Evolutionary conservation across 2,329 filamentous ascomycete species (phyloP).

Genomic region (Claviceps sp.): DNA sequence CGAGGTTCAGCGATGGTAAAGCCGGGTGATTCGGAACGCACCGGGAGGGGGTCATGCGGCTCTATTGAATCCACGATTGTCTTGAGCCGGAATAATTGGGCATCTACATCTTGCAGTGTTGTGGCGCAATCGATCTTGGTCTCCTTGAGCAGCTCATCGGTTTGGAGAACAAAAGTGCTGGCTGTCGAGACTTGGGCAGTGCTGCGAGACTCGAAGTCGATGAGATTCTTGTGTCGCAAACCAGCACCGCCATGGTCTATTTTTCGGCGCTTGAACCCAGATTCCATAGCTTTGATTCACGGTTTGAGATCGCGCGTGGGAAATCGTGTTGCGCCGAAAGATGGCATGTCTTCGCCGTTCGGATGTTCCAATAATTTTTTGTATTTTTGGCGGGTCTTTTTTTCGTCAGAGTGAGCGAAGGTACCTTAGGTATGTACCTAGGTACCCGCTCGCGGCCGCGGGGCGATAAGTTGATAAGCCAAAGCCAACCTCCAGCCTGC

Average conservation of each 20-base stretch:
- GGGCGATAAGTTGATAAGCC: constrained; percentile 17
- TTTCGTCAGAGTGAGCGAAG: background rate
- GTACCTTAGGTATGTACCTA: no score
- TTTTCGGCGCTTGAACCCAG: constrained; percentile 35
- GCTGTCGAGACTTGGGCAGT: constrained; percentile 30
- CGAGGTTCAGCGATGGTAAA: background rate
- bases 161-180: constrained; percentile 45
- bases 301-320: background rate
- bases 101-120: constrained; percentile 34
- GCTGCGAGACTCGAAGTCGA: constrained; percentile 27
- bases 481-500: constrained; percentile 1
- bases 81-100: constrained; percentile 38
- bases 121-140: constrained; percentile 38
- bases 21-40: constrained; percentile 19
- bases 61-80: constrained; percentile 36
- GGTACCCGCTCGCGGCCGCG: constrained; percentile 2
- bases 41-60: constrained; percentile 35
- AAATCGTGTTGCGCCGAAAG: background rate
- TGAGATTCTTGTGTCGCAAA: constrained; percentile 22
- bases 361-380: background rate
- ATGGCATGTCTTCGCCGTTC: background rate
- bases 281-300: constrained; percentile 26
- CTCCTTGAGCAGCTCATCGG: constrained; percentile 44
- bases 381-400: background rate
- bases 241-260: constrained; percentile 25